Conservation (phyloP, 2,329 filamentous ascomycete species). For the Aureobasidium sp. region DNA sequence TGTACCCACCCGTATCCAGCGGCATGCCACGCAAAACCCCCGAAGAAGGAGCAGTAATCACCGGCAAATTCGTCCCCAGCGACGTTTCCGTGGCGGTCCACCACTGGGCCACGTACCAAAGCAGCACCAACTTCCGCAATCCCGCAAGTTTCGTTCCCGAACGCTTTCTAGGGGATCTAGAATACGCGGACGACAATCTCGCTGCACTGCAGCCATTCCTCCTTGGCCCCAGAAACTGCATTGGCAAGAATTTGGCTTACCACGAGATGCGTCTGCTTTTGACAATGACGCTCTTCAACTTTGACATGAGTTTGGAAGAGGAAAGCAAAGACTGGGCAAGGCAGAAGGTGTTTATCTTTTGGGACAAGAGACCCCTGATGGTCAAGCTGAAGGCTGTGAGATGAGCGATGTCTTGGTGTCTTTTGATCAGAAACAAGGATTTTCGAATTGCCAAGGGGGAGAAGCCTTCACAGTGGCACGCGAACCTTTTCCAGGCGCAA, state of each 20-base stretch:
- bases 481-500: too few relatives aligned
- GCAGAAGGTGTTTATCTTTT: constrained; percentile 24
- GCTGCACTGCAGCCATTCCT: constrained; percentile 23
- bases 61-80: constrained; percentile 20
- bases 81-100: not conserved
- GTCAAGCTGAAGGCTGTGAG: constrained; percentile 5
- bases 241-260: constrained; percentile 27
- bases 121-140: constrained; percentile 14
- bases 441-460: too few relatives aligned
- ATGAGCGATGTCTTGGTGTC: not conserved
- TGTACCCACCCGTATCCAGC: constrained; percentile 35
- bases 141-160: constrained; percentile 24
- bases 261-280: constrained; percentile 31
- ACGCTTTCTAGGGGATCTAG: constrained; percentile 23
- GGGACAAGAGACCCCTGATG: constrained; percentile 24
- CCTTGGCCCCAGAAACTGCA: constrained; percentile 24
- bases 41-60: constrained; percentile 20
- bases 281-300: constrained; percentile 28
- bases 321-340: constrained; percentile 23
- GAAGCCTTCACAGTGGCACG: too few relatives aligned
- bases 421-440: not conserved
- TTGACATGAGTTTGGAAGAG: constrained; percentile 26
- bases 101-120: constrained; percentile 13
- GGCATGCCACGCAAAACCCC: constrained; percentile 20
- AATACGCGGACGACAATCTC: constrained; percentile 23